Base-by-base conservation (phyloP, 2,329 filamentous ascomycete genomes). In the Aspergillus sergii region DNA sequence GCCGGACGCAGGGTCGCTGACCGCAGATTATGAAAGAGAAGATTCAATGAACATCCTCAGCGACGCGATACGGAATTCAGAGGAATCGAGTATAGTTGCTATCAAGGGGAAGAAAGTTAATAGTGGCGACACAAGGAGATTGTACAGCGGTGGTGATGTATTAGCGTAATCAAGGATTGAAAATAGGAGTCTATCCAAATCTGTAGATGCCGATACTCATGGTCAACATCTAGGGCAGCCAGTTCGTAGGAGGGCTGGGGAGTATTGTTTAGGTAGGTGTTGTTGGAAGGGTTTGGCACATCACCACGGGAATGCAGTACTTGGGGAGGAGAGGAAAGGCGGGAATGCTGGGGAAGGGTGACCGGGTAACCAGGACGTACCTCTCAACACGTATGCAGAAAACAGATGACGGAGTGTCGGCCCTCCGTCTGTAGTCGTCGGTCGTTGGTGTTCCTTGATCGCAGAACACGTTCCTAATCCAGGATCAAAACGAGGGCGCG, bases 301-400 rank as follows among this genome's bases (percentile, higher is more conserved):
- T 69, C 62, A 64, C 63, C 64, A 51, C 53, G 63, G 69, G 74
- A 76, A 76, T 76, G 73, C 60, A 61, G 63, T 57, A 67, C 64
- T 68, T 64, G 68, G 66, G 68, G 66, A 64, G 62, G 58, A 32
- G 55, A 62, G 62, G 66, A 66, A 69, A 66, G 65, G 58, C 67
- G 68, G 65, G 73, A 76, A 75, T 76, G 73, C 71, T 69, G 68
- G 73, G 69, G 64, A 65, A 58, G 62, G 66, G 66, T 61, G 64
- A 64, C 58, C 64, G 58, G 70, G 60, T 65, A 65, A 54, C 41
- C 64, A 65, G 51, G 57, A 69, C 67, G 63, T 66, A 70, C 66
- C 65, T 64, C 39, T n/a, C 23, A 23, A 62, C 50, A 39, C 48
- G 55, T 39, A 48, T 61, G 60, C 54, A 61, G 58, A 43, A 26